Conservation (phyloP, 1,284 basidiomycete species). For the Melampsora larici-populina region DNA sequence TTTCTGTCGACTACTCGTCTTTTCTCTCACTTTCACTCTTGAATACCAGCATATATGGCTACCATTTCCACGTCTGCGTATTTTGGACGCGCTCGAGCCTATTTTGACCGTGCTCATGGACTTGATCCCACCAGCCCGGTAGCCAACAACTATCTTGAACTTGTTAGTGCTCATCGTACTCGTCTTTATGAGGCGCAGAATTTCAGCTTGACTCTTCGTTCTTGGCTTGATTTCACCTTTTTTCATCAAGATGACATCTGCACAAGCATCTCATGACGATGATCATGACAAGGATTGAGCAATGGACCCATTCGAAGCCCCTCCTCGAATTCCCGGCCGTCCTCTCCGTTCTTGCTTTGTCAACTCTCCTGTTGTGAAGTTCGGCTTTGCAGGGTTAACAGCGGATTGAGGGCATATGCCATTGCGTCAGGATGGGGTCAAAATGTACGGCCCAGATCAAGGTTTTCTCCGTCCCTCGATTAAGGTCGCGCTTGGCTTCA, state of each 20-base stretch:
- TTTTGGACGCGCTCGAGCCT: conserved; percentile 23
- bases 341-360: conserved; percentile 5
- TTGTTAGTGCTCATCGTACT: conserved; percentile 13
- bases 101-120: conserved; percentile 27
- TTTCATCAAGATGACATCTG: not conserved
- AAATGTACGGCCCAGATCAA: conserved; percentile 37
- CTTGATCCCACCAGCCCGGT: conserved; percentile 12
- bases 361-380: not conserved
- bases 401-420: not conserved
- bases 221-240: not conserved
- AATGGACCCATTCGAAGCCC: conserved; percentile 39
- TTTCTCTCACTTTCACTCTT: not conserved
- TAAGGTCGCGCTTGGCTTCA: conserved; percentile 28
- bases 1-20: not conserved
- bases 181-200: too few relatives aligned
- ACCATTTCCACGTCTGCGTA: conserved; percentile 8
- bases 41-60: conserved; percentile 6
- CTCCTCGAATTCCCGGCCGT: not conserved
- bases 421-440: conserved; percentile 25
- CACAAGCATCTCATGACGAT: conserved; percentile 7
- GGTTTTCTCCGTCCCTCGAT: conserved; percentile 2
- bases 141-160: conserved; percentile 16
- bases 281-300: not conserved
- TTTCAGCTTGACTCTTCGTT: not conserved
- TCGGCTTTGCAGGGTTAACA: conserved; percentile 17